Percentiles rank a stretch among this genome's conserved stretches.
These are phyloP conservation scores for Brasilioporus rufonigricans DNA, from an alignment of 768 basidiomycete genomes.

Conservation along the genomic window DNA sequence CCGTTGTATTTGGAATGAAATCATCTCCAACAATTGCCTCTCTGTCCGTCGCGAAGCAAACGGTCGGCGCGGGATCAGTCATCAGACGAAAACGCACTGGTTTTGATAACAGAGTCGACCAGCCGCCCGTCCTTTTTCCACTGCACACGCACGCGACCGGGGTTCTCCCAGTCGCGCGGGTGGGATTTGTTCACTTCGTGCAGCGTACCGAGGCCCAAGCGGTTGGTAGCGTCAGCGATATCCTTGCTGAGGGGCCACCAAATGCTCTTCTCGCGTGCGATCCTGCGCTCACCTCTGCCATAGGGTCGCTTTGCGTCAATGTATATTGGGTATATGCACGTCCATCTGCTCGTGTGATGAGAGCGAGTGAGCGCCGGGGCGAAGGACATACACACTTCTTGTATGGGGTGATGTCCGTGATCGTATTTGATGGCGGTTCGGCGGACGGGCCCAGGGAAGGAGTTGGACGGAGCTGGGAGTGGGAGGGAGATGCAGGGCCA, in stretches of 20 bases:
- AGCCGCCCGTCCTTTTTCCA: constrained; percentile 80
- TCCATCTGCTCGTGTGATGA: constrained; percentile 62
- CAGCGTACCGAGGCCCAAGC: constrained; percentile 74
- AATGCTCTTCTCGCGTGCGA: constrained; percentile 72
- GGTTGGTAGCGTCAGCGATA: constrained; percentile 79
- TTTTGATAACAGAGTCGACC: constrained; percentile 66
- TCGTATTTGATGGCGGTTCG: constrained; percentile 35
- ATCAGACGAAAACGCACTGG: constrained; percentile 50
- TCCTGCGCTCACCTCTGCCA: constrained; percentile 77
- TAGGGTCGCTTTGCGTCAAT: constrained; percentile 93
- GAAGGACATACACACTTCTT: constrained; percentile 59
- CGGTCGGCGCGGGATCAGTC: background rate
- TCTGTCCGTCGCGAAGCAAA: constrained; percentile 42
- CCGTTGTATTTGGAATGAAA: constrained; percentile 70
- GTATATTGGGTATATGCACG: constrained; percentile 95
- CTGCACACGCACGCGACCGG: constrained; percentile 89
- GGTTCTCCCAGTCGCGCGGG: constrained; percentile 98
- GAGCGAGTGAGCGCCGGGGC: background rate
- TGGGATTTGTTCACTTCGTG: constrained; percentile 91
- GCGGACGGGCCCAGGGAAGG: constrained; percentile 16
- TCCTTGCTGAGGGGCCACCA: constrained; percentile 97
- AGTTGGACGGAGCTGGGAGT: constrained; percentile 23
- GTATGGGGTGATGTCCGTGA: constrained; percentile 79
- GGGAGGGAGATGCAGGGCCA: constrained; percentile 63
- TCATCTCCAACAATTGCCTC: constrained; percentile 74